phyloP scores from a whole-genome alignment of 495 filamentous ascomycete species.

The Penicillium flavigenum region DNA sequence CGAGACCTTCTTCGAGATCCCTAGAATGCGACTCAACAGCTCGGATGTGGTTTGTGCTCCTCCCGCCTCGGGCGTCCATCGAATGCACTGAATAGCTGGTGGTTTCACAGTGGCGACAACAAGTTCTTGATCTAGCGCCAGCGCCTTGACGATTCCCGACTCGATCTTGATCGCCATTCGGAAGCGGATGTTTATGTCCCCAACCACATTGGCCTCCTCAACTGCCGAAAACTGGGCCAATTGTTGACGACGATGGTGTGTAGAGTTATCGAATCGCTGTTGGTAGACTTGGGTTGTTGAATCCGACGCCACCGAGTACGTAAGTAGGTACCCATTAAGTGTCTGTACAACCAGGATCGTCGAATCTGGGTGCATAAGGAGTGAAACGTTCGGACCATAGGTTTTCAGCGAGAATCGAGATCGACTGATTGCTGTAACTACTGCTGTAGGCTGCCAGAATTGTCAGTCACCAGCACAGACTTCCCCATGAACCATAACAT shows the following conservation, averaged over 20 bases:
- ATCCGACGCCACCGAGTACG: slow-evolving; percentile 88
- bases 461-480: slow-evolving; percentile 29
- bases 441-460: slow-evolving; percentile 72
- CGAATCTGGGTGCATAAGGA: slow-evolving; percentile 88
- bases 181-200: slow-evolving; percentile 85
- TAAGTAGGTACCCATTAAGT: slow-evolving; percentile 82
- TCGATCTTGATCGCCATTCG: slow-evolving; percentile 98
- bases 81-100: slow-evolving; percentile 91
- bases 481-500: slow-evolving; percentile 6
- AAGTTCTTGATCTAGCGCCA: slow-evolving; percentile 90
- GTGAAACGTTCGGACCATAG: slow-evolving; percentile 80
- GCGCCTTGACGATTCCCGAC: slow-evolving; percentile 82
- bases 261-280: slow-evolving; percentile 68
- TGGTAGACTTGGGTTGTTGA: slow-evolving; percentile 79
- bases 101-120: slow-evolving; percentile 93
- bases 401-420: slow-evolving; percentile 73
- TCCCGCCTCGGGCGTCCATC: slow-evolving; percentile 80
- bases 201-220: slow-evolving; percentile 73
- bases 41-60: slow-evolving; percentile 89
- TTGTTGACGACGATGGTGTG: slow-evolving; percentile 69
- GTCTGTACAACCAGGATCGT: slow-evolving; percentile 93
- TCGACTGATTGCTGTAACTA: slow-evolving; percentile 80
- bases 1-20: slow-evolving; percentile 72
- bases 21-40: slow-evolving; percentile 80
- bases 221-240: slow-evolving; percentile 59